Evolutionary conservation across 2,329 filamentous ascomycete species (phyloP).

Genomic region (Paramyrothecium roridum): DNA sequence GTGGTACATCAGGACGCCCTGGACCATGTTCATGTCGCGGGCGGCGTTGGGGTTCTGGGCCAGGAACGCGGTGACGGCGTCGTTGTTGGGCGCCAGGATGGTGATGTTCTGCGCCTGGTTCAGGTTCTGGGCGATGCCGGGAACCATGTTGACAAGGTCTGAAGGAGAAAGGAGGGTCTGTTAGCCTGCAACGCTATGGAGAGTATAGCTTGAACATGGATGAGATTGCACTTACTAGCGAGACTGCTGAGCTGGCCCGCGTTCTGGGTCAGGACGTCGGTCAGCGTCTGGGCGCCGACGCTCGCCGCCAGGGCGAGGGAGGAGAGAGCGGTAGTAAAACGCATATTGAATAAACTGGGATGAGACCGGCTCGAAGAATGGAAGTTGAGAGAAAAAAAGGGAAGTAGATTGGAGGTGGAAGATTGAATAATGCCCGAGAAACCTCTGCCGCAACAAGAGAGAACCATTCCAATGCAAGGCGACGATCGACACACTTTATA

Average conservation of each 20-base stretch:
- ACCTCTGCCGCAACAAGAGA: background rate
- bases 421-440: background rate
- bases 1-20: background rate
- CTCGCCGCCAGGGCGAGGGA: slow-evolving; percentile 1
- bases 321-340: background rate
- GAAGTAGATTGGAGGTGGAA: background rate
- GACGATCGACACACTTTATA: background rate
- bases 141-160: slow-evolving; percentile 1
- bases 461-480: background rate
- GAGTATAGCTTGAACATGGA: too few relatives aligned
- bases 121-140: slow-evolving; percentile 12
- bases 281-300: background rate
- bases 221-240: background rate
- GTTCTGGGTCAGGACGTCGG: background rate
- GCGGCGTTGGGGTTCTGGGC: slow-evolving; percentile 36
- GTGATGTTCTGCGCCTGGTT: slow-evolving; percentile 15
- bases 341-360: background rate
- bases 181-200: background rate
- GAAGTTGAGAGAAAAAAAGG: background rate
- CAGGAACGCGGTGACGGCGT: slow-evolving; percentile 47
- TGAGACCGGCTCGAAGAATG: slow-evolving; percentile 1
- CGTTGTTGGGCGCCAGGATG: slow-evolving; percentile 53
- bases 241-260: background rate
- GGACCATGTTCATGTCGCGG: background rate
- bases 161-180: too few relatives aligned